These are phyloP conservation scores for Penicillium bialowiezense DNA, from an alignment of 495 filamentous ascomycete species.

Conservation along the genomic window DNA sequence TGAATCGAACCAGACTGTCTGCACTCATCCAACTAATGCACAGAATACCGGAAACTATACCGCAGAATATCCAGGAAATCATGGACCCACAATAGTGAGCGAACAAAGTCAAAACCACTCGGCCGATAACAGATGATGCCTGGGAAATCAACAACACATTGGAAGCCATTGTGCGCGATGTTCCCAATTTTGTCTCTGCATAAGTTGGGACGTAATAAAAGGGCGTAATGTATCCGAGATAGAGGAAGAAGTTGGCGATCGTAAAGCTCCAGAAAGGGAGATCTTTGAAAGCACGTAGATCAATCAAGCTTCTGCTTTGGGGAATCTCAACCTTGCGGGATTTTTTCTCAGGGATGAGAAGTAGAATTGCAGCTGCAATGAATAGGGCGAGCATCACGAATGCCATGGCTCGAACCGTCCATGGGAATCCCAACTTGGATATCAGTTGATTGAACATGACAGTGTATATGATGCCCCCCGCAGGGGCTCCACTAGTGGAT, in stretches of 20 bases:
- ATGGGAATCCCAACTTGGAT: slow-evolving; percentile 44
- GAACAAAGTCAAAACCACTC: slow-evolving; percentile 19
- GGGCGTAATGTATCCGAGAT: slow-evolving; percentile 60
- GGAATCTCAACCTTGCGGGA: background rate
- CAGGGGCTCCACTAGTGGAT: slow-evolving; percentile 34
- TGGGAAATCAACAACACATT: slow-evolving; percentile 36
- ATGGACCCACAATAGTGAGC: slow-evolving; percentile 25
- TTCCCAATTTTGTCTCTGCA: slow-evolving; percentile 40
- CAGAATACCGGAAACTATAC: slow-evolving; percentile 19
- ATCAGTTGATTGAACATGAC: slow-evolving; percentile 48
- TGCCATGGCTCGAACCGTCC: slow-evolving; percentile 49
- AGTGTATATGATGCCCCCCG: slow-evolving; percentile 53
- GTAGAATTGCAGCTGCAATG: slow-evolving; percentile 33
- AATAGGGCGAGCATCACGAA: slow-evolving; percentile 48
- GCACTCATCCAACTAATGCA: slow-evolving; percentile 54
- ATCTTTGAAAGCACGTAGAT: slow-evolving; percentile 27
- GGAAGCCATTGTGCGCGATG: slow-evolving; percentile 45
- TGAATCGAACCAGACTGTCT: slow-evolving; percentile 50
- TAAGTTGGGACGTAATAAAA: slow-evolving; percentile 63
- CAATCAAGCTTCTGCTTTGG: slow-evolving; percentile 13
- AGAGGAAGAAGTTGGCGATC: slow-evolving; percentile 38
- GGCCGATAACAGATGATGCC: slow-evolving; percentile 29
- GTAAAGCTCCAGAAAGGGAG: slow-evolving; percentile 27
- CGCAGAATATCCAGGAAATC: slow-evolving; percentile 23
- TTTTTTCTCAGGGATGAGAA: slow-evolving; percentile 14